Evolutionary conservation across 495 filamentous ascomycete species (phyloP), one percentile per base, ranked within the genome.

Genomic region (Lepidopterella palustris): DNA sequence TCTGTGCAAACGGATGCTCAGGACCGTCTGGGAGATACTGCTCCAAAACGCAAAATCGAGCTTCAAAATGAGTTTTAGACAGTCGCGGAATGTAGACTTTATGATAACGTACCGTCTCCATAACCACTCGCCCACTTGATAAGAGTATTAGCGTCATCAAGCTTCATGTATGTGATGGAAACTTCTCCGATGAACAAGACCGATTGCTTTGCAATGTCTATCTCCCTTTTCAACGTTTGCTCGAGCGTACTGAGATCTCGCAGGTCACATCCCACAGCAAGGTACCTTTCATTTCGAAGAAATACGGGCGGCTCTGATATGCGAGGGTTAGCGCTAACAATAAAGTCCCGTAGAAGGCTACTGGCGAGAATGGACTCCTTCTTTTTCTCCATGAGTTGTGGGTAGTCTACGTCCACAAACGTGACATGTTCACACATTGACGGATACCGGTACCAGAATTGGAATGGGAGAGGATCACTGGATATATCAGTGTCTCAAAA

Each of bases 401-500:
- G 83, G 66, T 92, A 95, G 69, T 96, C 92, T 31, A 96, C 84
- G 70, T 97, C 91, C 45, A 96, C 78, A 63, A 95, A 96, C 31
- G 75, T 81, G 26, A 78, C 79, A 56, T 81, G 71, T 10, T 72
- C 71, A 67, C 81, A 87, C 11, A 74, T 55, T 10, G 77, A 69
- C 4, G 79, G 74, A 60, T 88, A 83, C 62, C 82, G 78, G 5
- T 79, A 77, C 53, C 93, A 80, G 57, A 87, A 89, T 65, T 90
- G 87, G 76, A 91, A 96, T 0, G 90, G 88, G n/a, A 95, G 74
- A 39, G 92, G 88, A 77, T 97, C 92, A 73, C 91, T 96, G 71
- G 59, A 11, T 2, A 10, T 42, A 42, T 42, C 13, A 42, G 35
- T 42, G 35, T 42, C 35, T 10, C 13, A 10, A 18, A 11, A 47